Conservation (phyloP, 2,329 filamentous ascomycete genomes). For the Magnaporthales sp. region DNA sequence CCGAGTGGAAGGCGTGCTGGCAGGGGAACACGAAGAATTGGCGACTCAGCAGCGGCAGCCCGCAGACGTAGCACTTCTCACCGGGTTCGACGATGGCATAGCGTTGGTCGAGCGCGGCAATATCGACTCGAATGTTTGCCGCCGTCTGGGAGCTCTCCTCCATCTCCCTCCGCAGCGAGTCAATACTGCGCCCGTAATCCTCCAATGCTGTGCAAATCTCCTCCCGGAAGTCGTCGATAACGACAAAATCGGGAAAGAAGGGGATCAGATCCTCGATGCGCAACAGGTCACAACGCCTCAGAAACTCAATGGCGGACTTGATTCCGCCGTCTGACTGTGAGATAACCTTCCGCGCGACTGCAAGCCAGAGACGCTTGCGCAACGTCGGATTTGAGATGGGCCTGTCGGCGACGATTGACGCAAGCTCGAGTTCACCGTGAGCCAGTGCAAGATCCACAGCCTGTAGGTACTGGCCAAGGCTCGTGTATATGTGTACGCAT, state of each 20-base stretch:
- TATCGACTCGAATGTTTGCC: constrained; percentile 82
- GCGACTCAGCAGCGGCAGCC: constrained; percentile 73
- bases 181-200: constrained; percentile 87
- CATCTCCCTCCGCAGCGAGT: constrained; percentile 85
- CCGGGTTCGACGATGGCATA: constrained; percentile 97
- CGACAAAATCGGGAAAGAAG: constrained; percentile 97
- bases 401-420: constrained; percentile 79
- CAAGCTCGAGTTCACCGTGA: constrained; percentile 82
- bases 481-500: constrained; percentile 94
- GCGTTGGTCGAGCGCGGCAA: constrained; percentile 73
- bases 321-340: constrained; percentile 69
- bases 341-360: constrained; percentile 91
- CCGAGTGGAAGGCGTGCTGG: constrained; percentile 94
- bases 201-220: constrained; percentile 93
- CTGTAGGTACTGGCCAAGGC: constrained; percentile 89
- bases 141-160: constrained; percentile 87
- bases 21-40: constrained; percentile 99
- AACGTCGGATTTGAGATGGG: constrained; percentile 70
- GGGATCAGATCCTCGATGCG: constrained; percentile 95
- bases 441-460: constrained; percentile 89
- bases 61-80: constrained; percentile 86
- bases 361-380: constrained; percentile 91
- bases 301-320: constrained; percentile 86
- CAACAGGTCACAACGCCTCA: constrained; percentile 83
- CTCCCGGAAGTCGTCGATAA: constrained; percentile 98